These are phyloP conservation scores for Aureobasidium musti DNA, from an alignment of 2,329 filamentous ascomycete genomes.

Conservation along the genomic window DNA sequence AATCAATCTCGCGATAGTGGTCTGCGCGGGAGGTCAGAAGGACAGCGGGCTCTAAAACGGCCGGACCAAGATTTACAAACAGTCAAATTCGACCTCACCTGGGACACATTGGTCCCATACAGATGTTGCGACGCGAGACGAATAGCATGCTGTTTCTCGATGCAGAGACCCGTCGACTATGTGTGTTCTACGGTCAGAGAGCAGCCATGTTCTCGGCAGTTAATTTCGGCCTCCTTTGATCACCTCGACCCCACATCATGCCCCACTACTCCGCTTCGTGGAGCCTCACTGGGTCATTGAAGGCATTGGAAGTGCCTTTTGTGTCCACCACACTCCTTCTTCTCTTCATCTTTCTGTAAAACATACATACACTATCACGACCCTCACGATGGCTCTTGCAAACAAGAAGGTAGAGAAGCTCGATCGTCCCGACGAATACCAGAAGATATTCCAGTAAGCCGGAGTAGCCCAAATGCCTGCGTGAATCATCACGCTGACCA, in stretches of 20 bases:
- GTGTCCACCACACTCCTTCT: neutral
- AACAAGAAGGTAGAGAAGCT: conserved; percentile 29
- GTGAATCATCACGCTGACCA: conserved; percentile 16
- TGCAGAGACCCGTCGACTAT: neutral
- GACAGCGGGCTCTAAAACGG: conserved; percentile 17
- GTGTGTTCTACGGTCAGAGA: neutral
- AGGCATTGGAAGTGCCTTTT: neutral
- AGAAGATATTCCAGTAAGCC: conserved; percentile 33
- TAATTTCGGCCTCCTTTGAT: conserved; percentile 3
- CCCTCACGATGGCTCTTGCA: neutral
- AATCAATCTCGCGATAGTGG: neutral
- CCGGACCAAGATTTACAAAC: conserved; percentile 21
- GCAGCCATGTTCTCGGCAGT: conserved; percentile 21
- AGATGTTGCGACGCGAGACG: neutral
- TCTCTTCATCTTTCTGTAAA: neutral
- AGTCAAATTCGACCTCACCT: conserved; percentile 24
- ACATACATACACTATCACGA: neutral
- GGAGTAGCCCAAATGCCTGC: neutral
- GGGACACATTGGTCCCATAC: neutral
- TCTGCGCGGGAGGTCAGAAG: conserved; percentile 10
- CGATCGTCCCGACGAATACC: conserved; percentile 30
- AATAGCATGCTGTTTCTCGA: neutral
- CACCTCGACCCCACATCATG: conserved; percentile 11
- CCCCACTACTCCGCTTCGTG: conserved; percentile 21
- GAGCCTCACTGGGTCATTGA: neutral